Percentiles rank a stretch among this genome's conserved stretches.
Conservation (phyloP, 257 asterid species). For the Craterostigma plantagineum region DNA sequence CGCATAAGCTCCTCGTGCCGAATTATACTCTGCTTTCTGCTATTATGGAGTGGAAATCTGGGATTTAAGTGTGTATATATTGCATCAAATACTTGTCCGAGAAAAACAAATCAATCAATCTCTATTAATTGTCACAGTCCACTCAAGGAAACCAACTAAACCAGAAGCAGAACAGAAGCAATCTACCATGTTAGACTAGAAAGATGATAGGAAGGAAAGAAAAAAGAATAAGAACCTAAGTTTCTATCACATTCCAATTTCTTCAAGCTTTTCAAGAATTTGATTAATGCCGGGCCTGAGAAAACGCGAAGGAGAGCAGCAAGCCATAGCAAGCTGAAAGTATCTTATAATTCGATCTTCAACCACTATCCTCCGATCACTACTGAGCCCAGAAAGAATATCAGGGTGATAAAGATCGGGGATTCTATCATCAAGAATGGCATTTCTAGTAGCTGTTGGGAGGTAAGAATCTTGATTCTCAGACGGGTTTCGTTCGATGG, state of each 20-base stretch:
- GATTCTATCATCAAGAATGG: slow-evolving; percentile 56
- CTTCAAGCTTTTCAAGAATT: slow-evolving; percentile 55
- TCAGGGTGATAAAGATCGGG: slow-evolving; percentile 40
- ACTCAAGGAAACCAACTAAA: too few species aligned
- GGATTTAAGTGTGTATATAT: too few species aligned
- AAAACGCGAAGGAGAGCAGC: slow-evolving; percentile 61
- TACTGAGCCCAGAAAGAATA: slow-evolving; percentile 30
- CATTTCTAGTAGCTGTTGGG: slow-evolving; percentile 41
- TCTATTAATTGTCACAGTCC: too few species aligned
- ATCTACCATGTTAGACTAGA: too few species aligned
- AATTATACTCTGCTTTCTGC: too few species aligned
- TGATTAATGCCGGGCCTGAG: slow-evolving; percentile 51
- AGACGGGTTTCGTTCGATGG: slow-evolving; percentile 25
- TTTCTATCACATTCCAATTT: slow-evolving; percentile 24
- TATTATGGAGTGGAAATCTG: too few species aligned
- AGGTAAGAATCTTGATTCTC: slow-evolving; percentile 40
- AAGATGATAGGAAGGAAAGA: too few species aligned
- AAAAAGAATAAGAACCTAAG: too few species aligned
- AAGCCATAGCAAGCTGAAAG: slow-evolving; percentile 72
- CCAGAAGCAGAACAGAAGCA: too few species aligned
- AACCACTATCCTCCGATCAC: slow-evolving; percentile 15
- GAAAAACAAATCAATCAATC: too few species aligned
- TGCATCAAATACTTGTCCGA: too few species aligned
- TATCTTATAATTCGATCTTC: slow-evolving; percentile 33
- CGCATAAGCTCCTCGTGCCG: too few species aligned